A percentile compares a stretch with the other conserved stretches of the same genome.
These are phyloP conservation scores for Hypholoma fasciculare DNA, from an alignment of 768 basidiomycete genomes.

Conservation along the genomic window DNA sequence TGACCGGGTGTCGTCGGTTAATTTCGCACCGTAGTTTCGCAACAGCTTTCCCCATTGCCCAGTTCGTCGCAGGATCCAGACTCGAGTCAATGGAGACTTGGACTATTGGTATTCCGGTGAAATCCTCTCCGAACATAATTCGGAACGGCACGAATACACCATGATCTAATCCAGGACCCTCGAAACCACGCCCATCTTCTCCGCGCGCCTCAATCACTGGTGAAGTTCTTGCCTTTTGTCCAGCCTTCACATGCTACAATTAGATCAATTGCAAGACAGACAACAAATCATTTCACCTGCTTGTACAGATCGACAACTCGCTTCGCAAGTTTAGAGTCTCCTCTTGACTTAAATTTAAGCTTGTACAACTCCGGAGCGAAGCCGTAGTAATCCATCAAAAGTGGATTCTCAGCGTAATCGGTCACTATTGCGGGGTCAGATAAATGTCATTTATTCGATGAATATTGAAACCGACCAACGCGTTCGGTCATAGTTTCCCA, in stretches of 20 bases:
- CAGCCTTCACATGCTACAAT: constrained; percentile 39
- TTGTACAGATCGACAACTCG: constrained; percentile 62
- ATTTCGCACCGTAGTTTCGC: constrained; percentile 49
- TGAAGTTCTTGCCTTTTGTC: constrained; percentile 50
- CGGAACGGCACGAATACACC: constrained; percentile 82
- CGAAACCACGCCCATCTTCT: constrained; percentile 62
- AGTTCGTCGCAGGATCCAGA: constrained; percentile 60
- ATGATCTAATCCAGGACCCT: constrained; percentile 70
- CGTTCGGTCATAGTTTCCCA: constrained; percentile 69
- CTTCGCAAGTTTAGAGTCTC: constrained; percentile 56
- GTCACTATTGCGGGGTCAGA: constrained; percentile 47
- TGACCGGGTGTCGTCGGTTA: constrained; percentile 11
- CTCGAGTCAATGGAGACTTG: constrained; percentile 67
- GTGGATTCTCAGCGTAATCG: constrained; percentile 77
- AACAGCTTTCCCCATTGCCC: constrained; percentile 64
- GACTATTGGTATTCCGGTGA: constrained; percentile 64
- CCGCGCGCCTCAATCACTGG: constrained; percentile 56
- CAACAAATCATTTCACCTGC: constrained; percentile 33
- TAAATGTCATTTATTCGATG: neutral
- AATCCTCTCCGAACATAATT: constrained; percentile 73
- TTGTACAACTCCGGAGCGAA: constrained; percentile 61
- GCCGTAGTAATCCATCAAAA: constrained; percentile 75
- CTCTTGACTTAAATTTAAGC: constrained; percentile 66
- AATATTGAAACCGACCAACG: constrained; percentile 41
- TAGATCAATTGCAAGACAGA: neutral